Percentiles rank a stretch among this genome's conserved stretches.
These are phyloP conservation scores for Serendipita indica DNA, from an alignment of 768 basidiomycete species.

Conservation along the genomic window DNA sequence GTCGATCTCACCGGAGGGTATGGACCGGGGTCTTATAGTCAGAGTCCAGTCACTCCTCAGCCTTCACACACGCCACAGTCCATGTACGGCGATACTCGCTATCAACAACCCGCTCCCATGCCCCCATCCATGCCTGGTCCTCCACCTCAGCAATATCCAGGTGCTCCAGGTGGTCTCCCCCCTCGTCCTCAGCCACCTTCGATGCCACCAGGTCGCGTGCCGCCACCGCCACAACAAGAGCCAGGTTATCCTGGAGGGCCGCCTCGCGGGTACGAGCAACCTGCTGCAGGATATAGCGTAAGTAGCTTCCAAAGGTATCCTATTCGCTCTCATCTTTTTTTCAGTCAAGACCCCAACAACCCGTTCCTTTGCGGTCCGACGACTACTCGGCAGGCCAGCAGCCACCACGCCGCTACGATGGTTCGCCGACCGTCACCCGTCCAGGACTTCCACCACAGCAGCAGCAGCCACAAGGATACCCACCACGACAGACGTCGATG, in stretches of 20 bases:
- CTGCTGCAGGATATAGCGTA: not conserved
- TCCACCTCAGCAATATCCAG: not conserved
- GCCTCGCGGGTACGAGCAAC: not conserved
- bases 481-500: constrained; percentile 16
- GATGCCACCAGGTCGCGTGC: not conserved
- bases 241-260: not conserved
- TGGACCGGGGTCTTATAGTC: not conserved
- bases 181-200: not conserved
- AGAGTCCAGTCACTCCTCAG: not conserved
- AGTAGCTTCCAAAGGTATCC: not conserved
- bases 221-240: not conserved
- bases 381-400: constrained; percentile 11
- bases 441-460: constrained; percentile 15
- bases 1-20: not conserved
- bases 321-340: not conserved
- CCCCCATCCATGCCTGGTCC: not conserved
- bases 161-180: constrained; percentile 1
- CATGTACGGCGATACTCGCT: not conserved
- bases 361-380: not conserved
- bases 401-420: constrained; percentile 11
- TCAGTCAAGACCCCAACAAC: not conserved
- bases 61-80: not conserved
- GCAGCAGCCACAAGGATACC: constrained; percentile 19
- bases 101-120: not conserved
- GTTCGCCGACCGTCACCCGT: not conserved